Conservation (phyloP, 2,329 filamentous ascomycete genomes). For the Epichloe glyceriae region DNA sequence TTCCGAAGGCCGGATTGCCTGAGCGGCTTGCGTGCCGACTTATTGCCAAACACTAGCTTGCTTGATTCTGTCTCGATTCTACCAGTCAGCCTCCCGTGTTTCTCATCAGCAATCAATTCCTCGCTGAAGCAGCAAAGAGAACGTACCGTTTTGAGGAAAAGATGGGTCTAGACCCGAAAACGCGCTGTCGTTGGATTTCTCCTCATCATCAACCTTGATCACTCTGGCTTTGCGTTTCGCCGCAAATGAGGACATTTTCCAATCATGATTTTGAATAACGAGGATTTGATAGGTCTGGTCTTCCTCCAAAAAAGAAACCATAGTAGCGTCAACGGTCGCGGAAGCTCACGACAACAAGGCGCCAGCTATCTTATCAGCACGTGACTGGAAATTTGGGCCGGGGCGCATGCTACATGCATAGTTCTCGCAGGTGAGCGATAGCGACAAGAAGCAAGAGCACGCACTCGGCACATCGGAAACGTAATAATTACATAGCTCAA, state of each 20-base stretch:
- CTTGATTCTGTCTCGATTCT: slow-evolving; percentile 15
- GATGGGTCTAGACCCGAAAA: slow-evolving; percentile 12
- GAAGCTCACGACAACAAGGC: slow-evolving; percentile 2
- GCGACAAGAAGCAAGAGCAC: slow-evolving; percentile 12
- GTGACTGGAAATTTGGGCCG: slow-evolving; percentile 24
- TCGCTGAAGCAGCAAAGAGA: slow-evolving; percentile 9
- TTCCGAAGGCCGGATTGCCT: slow-evolving; percentile 47
- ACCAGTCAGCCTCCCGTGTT: slow-evolving; percentile 20
- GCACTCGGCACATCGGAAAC: slow-evolving; percentile 3
- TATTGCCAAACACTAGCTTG: slow-evolving; percentile 27
- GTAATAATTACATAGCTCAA: slow-evolving; percentile 27
- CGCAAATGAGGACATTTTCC: slow-evolving; percentile 40
- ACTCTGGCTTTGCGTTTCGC: slow-evolving; percentile 60
- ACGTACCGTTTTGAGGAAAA: slow-evolving; percentile 25
- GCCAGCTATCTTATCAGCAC: slow-evolving; percentile 34
- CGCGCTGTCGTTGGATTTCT: slow-evolving; percentile 27
- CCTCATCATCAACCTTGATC: slow-evolving; percentile 57
- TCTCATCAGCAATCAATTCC: slow-evolving; percentile 18
- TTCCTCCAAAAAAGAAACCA: too few species aligned
- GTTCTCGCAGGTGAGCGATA: slow-evolving; percentile 14
- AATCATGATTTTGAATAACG: slow-evolving; percentile 2
- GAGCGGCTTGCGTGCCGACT: slow-evolving; percentile 36
- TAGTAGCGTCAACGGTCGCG: background rate
- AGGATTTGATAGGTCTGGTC: background rate
- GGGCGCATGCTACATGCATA: background rate